Base-by-base conservation (phyloP, 2,329 filamentous ascomycete species). In the Tolypocladium inflatum region DNA sequence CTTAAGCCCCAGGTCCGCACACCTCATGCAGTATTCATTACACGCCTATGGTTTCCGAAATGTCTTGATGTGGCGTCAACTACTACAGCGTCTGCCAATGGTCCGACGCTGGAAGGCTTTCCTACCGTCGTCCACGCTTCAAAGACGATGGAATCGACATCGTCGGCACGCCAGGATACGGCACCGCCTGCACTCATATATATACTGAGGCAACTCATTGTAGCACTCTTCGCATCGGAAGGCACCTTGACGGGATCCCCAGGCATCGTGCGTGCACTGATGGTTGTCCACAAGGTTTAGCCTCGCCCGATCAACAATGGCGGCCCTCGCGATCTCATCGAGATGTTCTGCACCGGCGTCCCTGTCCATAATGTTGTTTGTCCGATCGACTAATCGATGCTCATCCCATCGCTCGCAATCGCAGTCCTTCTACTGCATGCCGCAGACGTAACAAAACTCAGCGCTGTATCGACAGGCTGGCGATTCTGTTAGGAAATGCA, bases 391-490 rank as follows among this genome's bases (percentile, higher is more conserved):
- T 0, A 69, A 69, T 0, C 65, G 64, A 6, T 59, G 50, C 51
- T 78, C 74, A 0, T 66, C 9, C 74, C 74, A 80, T 13, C 70
- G 69, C 1, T 26, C 58, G 54, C 78, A 80, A 0, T 0, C 0
- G 45, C 75, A 80, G 0, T 30, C 68, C 56, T 75, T 78, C 78
- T 78, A 81, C 0, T 0, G 5, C 0, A 38, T 9, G 2, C 76
- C 77, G 45, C 79, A 82, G 0, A 60, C 9, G 55, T 81, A 81
- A 62, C 78, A 81, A 61, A 81, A 82, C n/a, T 80, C 19, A 0
- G 70, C 66, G 0, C 70, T 62, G 39, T 79, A 83, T 2, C 26
- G 64, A 52, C 79, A 83, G 0, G 74, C 81, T 73, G 26, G 10
- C 33, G 35, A 35, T 35, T 15, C 26, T 11, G 9, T 55, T 13